Evolutionary conservation across 148 eudicot species (phyloP).

Genomic region (Camellia lanceoleosa): DNA sequence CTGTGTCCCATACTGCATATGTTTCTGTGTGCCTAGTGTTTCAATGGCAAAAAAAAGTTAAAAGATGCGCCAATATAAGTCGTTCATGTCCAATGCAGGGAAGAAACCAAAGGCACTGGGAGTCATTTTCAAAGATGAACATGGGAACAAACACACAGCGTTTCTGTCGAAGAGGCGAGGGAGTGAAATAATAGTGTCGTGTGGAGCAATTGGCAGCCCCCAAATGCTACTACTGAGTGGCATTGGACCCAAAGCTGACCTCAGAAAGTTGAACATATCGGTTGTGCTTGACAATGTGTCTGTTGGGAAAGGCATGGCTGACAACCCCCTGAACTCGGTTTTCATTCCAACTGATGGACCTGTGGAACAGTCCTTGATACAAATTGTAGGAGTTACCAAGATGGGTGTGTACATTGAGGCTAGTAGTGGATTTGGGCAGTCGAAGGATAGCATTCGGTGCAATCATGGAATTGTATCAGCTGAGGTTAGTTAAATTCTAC

Average conservation of each 20-base stretch:
- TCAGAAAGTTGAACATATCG: conserved; percentile 59
- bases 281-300: conserved; percentile 58
- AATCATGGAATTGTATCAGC: conserved; percentile 82
- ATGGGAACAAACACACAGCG: conserved; percentile 57
- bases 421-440: conserved; percentile 86
- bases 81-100: conserved; percentile 30
- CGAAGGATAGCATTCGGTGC: conserved; percentile 54
- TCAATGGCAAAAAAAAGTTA: background rate
- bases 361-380: conserved; percentile 67
- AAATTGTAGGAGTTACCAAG: conserved; percentile 86
- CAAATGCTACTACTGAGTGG: conserved; percentile 85
- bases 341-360: conserved; percentile 56
- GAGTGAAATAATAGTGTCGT: conserved; percentile 67
- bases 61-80: background rate
- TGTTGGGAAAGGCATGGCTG: conserved; percentile 81
- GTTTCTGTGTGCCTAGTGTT: too few relatives aligned
- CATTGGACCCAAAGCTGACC: conserved; percentile 74
- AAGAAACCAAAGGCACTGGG: conserved; percentile 71
- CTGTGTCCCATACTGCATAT: too few relatives aligned
- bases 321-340: conserved; percentile 74
- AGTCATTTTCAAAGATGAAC: conserved; percentile 81
- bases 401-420: conserved; percentile 86
- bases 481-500: conserved; percentile 53
- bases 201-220: conserved; percentile 93
- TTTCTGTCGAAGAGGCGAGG: conserved; percentile 38